phyloP scores from a whole-genome alignment of 805 yeast genomes.

The Kodamaea leandrae region DNA sequence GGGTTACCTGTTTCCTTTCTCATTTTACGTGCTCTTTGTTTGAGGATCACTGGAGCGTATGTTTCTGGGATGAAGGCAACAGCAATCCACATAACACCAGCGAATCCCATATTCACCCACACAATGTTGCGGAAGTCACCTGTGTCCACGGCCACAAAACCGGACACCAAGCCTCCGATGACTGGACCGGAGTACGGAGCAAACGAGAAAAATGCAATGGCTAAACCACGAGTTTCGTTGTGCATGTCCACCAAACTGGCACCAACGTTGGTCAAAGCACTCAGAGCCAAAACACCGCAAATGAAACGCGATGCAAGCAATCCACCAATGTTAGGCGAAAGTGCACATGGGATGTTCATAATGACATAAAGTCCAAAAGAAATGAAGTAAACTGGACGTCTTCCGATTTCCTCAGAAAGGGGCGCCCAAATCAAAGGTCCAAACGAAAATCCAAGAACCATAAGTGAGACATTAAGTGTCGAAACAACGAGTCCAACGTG shows the following conservation, averaged over 20 bases:
- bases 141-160: constrained; percentile 76
- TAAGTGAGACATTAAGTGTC: constrained; percentile 72
- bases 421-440: constrained; percentile 94
- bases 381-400: constrained; percentile 77
- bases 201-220: constrained; percentile 87
- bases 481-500: constrained; percentile 77
- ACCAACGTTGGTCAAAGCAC: constrained; percentile 84
- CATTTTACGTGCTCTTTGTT: constrained; percentile 58
- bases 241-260: constrained; percentile 91
- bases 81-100: constrained; percentile 76
- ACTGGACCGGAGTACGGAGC: constrained; percentile 95
- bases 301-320: constrained; percentile 78
- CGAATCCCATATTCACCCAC: constrained; percentile 93
- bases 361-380: constrained; percentile 72
- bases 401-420: constrained; percentile 77
- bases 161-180: constrained; percentile 83
- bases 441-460: constrained; percentile 84
- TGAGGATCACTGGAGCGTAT: constrained; percentile 77
- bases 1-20: constrained; percentile 79
- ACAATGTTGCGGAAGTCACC: constrained; percentile 65
- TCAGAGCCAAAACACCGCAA: constrained; percentile 82
- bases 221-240: constrained; percentile 77
- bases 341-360: constrained; percentile 85
- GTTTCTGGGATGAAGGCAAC: constrained; percentile 81
- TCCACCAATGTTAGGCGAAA: constrained; percentile 79